A percentile compares a stretch with the other conserved stretches of the same genome.
phyloP scores from a whole-genome alignment of 1,284 basidiomycete species.

The Pseudozyma sp. region DNA sequence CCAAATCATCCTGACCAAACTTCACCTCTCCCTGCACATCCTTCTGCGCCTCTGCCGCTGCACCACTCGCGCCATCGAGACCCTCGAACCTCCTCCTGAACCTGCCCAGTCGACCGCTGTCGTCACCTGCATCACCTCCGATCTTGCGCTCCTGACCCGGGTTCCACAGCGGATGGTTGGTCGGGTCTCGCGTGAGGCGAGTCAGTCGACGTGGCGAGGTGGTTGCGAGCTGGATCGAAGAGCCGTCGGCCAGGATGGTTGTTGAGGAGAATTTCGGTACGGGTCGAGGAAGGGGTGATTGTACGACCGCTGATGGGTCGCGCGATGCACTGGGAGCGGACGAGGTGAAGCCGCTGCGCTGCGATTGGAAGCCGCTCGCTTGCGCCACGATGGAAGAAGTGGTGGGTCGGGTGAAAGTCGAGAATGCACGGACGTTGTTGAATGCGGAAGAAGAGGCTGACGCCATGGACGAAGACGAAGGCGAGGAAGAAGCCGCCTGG shows the following conservation, averaged over 20 bases:
- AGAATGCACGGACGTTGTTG: conserved; percentile 35
- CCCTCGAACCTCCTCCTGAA: conserved; percentile 65
- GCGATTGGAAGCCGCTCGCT: conserved; percentile 24
- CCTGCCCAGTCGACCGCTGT: conserved; percentile 64
- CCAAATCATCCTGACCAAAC: conserved; percentile 64
- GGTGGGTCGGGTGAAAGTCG: conserved; percentile 20
- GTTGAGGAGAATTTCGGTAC: conserved; percentile 59
- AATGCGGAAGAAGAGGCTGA: conserved; percentile 35
- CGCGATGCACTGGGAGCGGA: conserved; percentile 15
- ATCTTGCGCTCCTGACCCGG: conserved; percentile 52
- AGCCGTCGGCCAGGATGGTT: conserved; percentile 66
- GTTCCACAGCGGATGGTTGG: conserved; percentile 68
- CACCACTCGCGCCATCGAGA: conserved; percentile 19
- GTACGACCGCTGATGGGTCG: conserved; percentile 32
- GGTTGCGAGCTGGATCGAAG: conserved; percentile 63
- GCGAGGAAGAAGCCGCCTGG: conserved; percentile 19
- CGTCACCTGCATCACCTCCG: conserved; percentile 60
- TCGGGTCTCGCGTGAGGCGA: conserved; percentile 62
- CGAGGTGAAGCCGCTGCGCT: conserved; percentile 29
- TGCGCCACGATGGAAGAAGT: conserved; percentile 19
- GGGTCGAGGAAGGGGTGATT: conserved; percentile 56
- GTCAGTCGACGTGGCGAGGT: conserved; percentile 61
- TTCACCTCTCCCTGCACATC: conserved; percentile 30
- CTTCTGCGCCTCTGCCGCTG: conserved; percentile 16
- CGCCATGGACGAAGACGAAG: conserved; percentile 30